Base-by-base conservation (phyloP, 495 filamentous ascomycete species). In the Geopyxis carbonaria region DNA sequence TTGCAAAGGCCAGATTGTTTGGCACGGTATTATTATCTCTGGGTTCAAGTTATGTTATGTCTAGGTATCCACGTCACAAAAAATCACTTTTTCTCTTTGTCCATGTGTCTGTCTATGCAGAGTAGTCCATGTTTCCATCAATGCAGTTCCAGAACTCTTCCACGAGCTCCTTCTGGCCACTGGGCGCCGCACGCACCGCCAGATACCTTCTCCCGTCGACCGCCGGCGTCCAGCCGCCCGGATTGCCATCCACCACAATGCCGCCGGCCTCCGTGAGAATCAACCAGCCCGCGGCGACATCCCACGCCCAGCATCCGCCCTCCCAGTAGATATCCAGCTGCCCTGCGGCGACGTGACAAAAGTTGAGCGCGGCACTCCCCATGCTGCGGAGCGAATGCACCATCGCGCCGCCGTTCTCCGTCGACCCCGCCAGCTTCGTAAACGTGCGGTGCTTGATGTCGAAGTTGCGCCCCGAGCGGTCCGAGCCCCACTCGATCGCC, bases 261-360 rank as follows among this genome's bases (percentile, higher is more conserved):
- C 86, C 86, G 0, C 86, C 87, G 0, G 84, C 80, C 60, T 94
- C 87, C 15, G 62, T 64, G 13, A 94, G 60, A 47, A 94, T 80
- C 22, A 85, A 75, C 87, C 86, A 93, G 0, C 75, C 87, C 5
- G 87, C 86, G 47, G 76, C 79, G 9, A 93, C 83, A 62, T 94
- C 86, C 86, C 86, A 93, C 20, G 80, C 81, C 78, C 82, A 93
- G 56, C 80, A 87, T 5, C 87, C 86, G 10, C 80, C 83, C 52
- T 94, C 86, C 86, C 87, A 94, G 48, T 91, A 93, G 22, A 75
- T 38, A 61, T 94, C 86, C 22, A 89, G 45, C 47, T 72, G 69
- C 1, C 86, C 87, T 1, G 70, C 66, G 11, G 86, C 86, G 29
- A 85, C 76, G n/a, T 65, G 68, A 41, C 80, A 89, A 11, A 91